Conservation (phyloP, 768 basidiomycete genomes). For the Leccinum subtestaceum region DNA sequence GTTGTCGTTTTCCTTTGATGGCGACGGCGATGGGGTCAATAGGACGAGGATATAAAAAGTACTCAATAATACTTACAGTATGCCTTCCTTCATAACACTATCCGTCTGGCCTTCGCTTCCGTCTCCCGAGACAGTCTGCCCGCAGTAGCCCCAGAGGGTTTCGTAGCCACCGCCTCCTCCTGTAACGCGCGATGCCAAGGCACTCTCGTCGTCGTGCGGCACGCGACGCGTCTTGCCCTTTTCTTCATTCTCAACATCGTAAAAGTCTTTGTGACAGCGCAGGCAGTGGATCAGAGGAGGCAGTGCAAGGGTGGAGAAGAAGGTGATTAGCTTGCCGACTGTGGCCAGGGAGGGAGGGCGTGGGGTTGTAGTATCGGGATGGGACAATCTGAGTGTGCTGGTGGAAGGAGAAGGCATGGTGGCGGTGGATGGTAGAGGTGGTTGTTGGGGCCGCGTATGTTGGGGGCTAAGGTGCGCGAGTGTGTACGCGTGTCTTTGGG, state of each 20-base stretch:
- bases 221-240: constrained; percentile 65
- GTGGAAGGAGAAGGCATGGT: constrained; percentile 10
- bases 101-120: constrained; percentile 79
- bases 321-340: constrained; percentile 48
- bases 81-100: constrained; percentile 87
- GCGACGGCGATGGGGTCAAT: neutral
- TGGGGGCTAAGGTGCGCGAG: constrained; percentile 44
- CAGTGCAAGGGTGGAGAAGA: constrained; percentile 61
- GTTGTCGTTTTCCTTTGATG: neutral
- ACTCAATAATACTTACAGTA: constrained; percentile 41
- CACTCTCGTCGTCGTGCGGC: constrained; percentile 79
- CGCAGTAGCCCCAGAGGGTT: constrained; percentile 74
- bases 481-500: constrained; percentile 60
- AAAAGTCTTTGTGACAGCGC: constrained; percentile 69
- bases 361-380: neutral
- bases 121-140: constrained; percentile 65
- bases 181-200: constrained; percentile 62
- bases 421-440: neutral
- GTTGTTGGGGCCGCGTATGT: neutral
- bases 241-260: constrained; percentile 63
- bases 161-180: constrained; percentile 37
- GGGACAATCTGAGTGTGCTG: constrained; percentile 9
- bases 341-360: constrained; percentile 35
- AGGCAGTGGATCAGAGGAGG: constrained; percentile 73
- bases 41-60: neutral